phyloP scores from a whole-genome alignment of 2,329 filamentous ascomycete genomes.

The Fusarium papillatum region DNA sequence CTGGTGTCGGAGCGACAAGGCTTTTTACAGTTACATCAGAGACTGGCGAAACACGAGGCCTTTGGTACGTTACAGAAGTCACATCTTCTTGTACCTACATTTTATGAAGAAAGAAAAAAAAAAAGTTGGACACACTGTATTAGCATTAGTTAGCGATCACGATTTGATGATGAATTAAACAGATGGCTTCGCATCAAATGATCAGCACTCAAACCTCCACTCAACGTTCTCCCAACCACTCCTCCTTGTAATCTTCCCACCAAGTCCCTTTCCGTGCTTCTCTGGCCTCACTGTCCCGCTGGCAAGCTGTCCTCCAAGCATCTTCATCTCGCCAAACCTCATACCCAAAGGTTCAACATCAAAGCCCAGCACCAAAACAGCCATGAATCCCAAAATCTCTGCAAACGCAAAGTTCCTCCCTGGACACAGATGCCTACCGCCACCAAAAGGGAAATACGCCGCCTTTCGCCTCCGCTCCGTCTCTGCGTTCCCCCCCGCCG shows the following conservation, averaged over 20 bases:
- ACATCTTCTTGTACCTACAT: not conserved
- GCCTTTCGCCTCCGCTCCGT: conserved; percentile 34
- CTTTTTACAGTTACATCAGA: not conserved
- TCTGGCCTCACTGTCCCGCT: conserved; percentile 34
- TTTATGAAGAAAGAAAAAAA: not conserved
- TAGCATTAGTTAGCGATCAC: conserved; percentile 17
- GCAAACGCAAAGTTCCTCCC: conserved; percentile 51
- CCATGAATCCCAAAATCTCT: conserved; percentile 49
- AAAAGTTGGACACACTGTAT: conserved; percentile 9
- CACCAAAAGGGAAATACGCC: conserved; percentile 49
- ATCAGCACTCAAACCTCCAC: conserved; percentile 39
- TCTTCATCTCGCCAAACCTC: conserved; percentile 33
- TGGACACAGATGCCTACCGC: conserved; percentile 49
- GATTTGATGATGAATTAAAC: conserved; percentile 17
- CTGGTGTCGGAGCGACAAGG: not conserved
- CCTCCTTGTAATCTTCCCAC: conserved; percentile 25
- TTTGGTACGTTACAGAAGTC: not conserved
- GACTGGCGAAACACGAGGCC: conserved; percentile 12
- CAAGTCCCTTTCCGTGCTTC: conserved; percentile 33
- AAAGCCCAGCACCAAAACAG: conserved; percentile 47
- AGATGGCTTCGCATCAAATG: conserved; percentile 10
- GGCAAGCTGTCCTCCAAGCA: conserved; percentile 27
- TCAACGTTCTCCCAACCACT: conserved; percentile 30
- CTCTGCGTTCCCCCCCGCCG: not conserved
- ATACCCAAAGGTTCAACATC: conserved; percentile 41